Evolutionary conservation across 2,329 filamentous ascomycete genomes (phyloP), one percentile per base, ranked within the genome.

Genomic region (Teratosphaeria zuluensis): DNA sequence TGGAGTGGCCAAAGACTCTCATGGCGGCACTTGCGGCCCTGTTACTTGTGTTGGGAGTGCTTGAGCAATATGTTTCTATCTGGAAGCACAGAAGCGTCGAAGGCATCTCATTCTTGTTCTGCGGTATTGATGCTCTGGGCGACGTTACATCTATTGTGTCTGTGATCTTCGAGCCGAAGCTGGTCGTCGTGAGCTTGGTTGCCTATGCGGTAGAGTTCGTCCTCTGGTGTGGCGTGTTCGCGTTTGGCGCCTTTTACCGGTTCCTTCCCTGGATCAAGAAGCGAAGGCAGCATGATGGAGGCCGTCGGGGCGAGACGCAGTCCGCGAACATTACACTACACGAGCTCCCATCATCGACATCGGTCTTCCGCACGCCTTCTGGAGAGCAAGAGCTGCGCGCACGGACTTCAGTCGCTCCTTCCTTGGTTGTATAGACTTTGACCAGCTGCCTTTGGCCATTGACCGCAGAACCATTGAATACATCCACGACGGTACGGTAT

Each of bases 101-200:
- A 14, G 86, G 86, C 7, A 88, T 89, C 46, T 88, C 85, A 0
- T 89, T 89, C 69, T 74, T 88, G 2, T 90, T 90, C 63, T 85
- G 88, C 0, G 83, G 76, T 1, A 86, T 89, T 51, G 86, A 89
- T 70, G 86, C 85, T 0, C 76, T 83, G 0, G 86, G 86, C 0
- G 86, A 89, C 68, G 68, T 89, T 3, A 85, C 85, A 57, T 88
- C 85, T 0, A 73, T 89, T 0, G 68, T 85, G 2, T 86, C 85
- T 0, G 75, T 89, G 16, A 73, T 86, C 51, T 88, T 86, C 62
- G 80, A 87, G 67, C 76, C 77, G 0, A 72, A 74, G 19, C 66
- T 86, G 3, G 82, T 88, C 65, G 67, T 86, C 0, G 71, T 87
- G 0, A 86, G 85, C 0, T 78, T 89, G 60, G 78, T 84, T 1